phyloP scores from a whole-genome alignment of 305 asterid genomes.

The Fraxinus angustifolia region DNA sequence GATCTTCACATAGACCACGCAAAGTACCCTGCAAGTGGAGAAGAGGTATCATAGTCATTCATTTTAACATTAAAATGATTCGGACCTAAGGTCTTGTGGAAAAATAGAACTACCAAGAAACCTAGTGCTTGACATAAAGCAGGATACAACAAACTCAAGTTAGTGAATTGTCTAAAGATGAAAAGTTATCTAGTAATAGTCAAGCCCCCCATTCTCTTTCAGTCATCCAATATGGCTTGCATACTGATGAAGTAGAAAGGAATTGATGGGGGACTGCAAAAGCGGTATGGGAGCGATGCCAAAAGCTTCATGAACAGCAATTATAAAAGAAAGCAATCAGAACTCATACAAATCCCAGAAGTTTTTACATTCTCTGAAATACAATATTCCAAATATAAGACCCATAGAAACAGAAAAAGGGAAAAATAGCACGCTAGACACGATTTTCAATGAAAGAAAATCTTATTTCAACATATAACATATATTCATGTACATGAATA shows the following conservation, averaged over 20 bases:
- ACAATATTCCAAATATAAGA: not conserved
- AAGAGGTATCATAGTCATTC: not conserved
- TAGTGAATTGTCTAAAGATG: not conserved
- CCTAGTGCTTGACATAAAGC: not conserved
- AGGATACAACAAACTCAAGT: not conserved
- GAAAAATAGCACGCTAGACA: not conserved
- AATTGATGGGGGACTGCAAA: not conserved
- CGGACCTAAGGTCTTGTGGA: slow-evolving; percentile 6
- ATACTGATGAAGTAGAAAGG: not conserved
- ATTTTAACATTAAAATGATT: not conserved
- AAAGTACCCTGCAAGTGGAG: slow-evolving; percentile 49
- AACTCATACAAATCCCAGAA: not conserved
- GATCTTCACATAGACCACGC: slow-evolving; percentile 70
- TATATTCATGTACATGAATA: not conserved
- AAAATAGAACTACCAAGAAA: slow-evolving; percentile 1
- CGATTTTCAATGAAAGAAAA: not conserved
- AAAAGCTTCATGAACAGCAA: not conserved
- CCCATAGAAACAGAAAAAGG: not conserved
- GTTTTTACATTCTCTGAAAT: not conserved
- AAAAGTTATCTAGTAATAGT: not conserved
- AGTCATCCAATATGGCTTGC: not conserved
- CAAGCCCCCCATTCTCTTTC: not conserved
- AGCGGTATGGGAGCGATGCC: not conserved
- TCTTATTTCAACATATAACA: not conserved
- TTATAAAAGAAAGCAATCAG: not conserved